Evolutionary conservation across 1,284 basidiomycete genomes (phyloP).

Genomic region (Pisolithus thermaeus): DNA sequence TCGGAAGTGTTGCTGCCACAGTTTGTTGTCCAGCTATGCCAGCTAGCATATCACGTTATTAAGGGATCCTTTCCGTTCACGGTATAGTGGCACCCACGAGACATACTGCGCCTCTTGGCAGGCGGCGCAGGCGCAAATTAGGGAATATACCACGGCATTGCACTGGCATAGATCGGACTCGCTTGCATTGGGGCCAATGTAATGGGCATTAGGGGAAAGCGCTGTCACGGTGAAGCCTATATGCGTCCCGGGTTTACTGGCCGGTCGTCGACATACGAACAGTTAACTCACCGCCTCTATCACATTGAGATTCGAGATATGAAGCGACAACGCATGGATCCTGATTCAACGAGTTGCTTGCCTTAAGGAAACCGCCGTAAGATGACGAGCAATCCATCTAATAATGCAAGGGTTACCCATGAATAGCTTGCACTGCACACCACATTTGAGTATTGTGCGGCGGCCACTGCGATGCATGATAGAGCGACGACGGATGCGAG

Average conservation of each 20-base stretch:
- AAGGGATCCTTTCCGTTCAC: slow-evolving; percentile 1
- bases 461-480: background rate
- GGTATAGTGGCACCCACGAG: background rate
- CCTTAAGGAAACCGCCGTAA: background rate
- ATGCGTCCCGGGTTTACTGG: background rate
- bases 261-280: background rate
- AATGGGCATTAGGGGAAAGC: background rate
- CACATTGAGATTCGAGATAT: background rate
- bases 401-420: background rate
- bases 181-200: slow-evolving; percentile 8
- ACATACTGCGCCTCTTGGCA: slow-evolving; percentile 9
- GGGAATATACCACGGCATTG: slow-evolving; percentile 12
- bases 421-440: background rate
- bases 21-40: background rate
- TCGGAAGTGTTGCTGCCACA: background rate
- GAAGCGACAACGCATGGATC: background rate
- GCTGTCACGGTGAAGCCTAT: background rate
- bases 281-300: background rate
- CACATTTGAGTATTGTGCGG: background rate
- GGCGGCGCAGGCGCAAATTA: slow-evolving; percentile 12
- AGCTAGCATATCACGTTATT: background rate
- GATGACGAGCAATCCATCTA: background rate
- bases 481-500: background rate
- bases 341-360: background rate
- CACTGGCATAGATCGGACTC: slow-evolving; percentile 10